These are phyloP conservation scores for Colletotrichum costaricense DNA, from an alignment of 2,329 filamentous ascomycete species.

Conservation along the genomic window DNA sequence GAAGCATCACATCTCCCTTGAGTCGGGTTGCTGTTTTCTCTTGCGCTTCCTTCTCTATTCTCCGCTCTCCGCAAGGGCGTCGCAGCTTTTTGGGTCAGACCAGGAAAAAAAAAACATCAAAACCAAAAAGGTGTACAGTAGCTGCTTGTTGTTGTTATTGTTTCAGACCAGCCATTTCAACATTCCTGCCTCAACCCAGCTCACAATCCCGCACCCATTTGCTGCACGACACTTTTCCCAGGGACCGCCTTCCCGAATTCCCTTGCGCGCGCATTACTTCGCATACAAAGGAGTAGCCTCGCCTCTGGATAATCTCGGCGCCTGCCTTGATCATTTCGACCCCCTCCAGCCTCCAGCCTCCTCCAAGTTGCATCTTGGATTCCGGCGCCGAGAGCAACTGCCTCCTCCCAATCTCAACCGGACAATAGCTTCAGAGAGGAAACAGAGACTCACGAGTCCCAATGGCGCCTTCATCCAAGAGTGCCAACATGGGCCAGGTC, in stretches of 20 bases:
- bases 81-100: background rate
- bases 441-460: slow-evolving; percentile 35
- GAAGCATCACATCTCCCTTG: background rate
- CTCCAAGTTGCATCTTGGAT: background rate
- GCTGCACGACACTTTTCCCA: slow-evolving; percentile 8
- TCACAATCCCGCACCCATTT: slow-evolving; percentile 1
- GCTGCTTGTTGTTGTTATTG: slow-evolving; percentile 35
- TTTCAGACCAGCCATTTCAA: slow-evolving; percentile 33
- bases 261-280: slow-evolving; percentile 30
- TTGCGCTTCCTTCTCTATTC: background rate
- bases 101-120: background rate
- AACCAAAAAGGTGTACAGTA: background rate
- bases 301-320: slow-evolving; percentile 25
- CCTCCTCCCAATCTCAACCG: too few species aligned
- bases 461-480: slow-evolving; percentile 64
- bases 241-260: background rate
- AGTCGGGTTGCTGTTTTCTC: background rate
- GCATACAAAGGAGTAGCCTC: slow-evolving; percentile 34
- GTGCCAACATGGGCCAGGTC: slow-evolving; percentile 81
- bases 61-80: background rate
- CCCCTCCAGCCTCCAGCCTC: slow-evolving; percentile 12
- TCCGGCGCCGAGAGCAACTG: too few species aligned
- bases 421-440: slow-evolving; percentile 6
- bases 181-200: slow-evolving; percentile 24
- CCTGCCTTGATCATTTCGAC: slow-evolving; percentile 24